Conservation (phyloP, 805 yeast genomes). For the Suhomyces faveliae region DNA sequence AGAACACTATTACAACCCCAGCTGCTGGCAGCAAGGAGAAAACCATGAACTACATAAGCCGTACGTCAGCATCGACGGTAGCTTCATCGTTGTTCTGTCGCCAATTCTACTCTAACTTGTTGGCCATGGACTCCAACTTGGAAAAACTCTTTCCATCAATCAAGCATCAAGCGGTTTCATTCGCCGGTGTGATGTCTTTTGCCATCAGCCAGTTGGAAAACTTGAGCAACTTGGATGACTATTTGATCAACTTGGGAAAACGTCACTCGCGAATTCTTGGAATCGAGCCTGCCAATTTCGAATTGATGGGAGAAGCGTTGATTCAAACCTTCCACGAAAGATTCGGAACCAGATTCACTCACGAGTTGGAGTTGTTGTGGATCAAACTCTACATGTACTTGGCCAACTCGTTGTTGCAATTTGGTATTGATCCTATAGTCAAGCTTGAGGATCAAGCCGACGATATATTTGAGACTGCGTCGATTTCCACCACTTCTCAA, state of each 20-base stretch:
- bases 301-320: conserved; percentile 71
- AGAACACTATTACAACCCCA: neutral
- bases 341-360: conserved; percentile 50
- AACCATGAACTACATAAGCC: conserved; percentile 13
- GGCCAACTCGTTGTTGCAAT: conserved; percentile 64
- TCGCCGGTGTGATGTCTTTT: conserved; percentile 73
- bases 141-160: conserved; percentile 71
- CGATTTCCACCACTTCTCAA: conserved; percentile 2
- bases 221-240: conserved; percentile 55
- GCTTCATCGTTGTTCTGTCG: conserved; percentile 63
- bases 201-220: conserved; percentile 66
- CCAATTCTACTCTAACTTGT: conserved; percentile 70
- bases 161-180: conserved; percentile 74
- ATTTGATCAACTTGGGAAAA: conserved; percentile 63
- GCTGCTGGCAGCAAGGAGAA: conserved; percentile 10
- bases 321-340: conserved; percentile 67
- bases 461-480: conserved; percentile 4
- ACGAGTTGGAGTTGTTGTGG: conserved; percentile 69
- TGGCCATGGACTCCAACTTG: conserved; percentile 58
- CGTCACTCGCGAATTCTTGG: conserved; percentile 74
- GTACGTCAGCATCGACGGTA: conserved; percentile 17
- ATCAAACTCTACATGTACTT: conserved; percentile 64
- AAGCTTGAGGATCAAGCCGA: conserved; percentile 13
- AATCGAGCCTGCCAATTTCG: conserved; percentile 65
- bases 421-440: conserved; percentile 52